Evolutionary conservation across 2,329 filamentous ascomycete species (phyloP).

Genomic region (Colletotrichum eremochloae): DNA sequence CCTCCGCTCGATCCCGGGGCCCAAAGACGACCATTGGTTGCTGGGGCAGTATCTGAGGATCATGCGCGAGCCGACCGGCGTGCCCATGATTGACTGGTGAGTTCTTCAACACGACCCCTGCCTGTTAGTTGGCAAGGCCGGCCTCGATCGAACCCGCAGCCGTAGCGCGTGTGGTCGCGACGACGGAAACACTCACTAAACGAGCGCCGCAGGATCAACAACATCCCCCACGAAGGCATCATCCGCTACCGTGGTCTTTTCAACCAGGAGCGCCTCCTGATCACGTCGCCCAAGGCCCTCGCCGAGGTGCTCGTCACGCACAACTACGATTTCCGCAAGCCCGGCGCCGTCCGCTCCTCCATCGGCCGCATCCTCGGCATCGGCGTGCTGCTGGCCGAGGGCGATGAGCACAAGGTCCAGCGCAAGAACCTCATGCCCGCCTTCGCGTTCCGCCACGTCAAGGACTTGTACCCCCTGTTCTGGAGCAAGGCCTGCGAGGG

Average conservation of each 20-base stretch:
- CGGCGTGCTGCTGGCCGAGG: constrained; percentile 84
- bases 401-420: constrained; percentile 89
- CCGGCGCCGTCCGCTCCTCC: constrained; percentile 63
- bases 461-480: constrained; percentile 86
- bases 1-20: constrained; percentile 62
- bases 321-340: constrained; percentile 79
- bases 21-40: constrained; percentile 58
- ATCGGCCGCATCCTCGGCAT: constrained; percentile 76
- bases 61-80: constrained; percentile 54
- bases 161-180: no score
- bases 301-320: constrained; percentile 77
- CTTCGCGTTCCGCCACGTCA: constrained; percentile 88
- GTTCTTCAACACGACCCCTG: constrained; percentile 17
- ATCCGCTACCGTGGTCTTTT: constrained; percentile 75
- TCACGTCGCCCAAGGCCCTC: constrained; percentile 74
- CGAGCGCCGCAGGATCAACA: constrained; percentile 67
- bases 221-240: constrained; percentile 75
- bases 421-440: constrained; percentile 84
- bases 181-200: constrained; percentile 44
- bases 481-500: constrained; percentile 82
- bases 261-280: constrained; percentile 73
- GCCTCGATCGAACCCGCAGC: constrained; percentile 39
- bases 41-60: constrained; percentile 63
- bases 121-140: not conserved
- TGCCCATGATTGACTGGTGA: constrained; percentile 64